These are phyloP conservation scores for Botryotinia globosa DNA, from an alignment of 2,329 filamentous ascomycete species.

Conservation along the genomic window DNA sequence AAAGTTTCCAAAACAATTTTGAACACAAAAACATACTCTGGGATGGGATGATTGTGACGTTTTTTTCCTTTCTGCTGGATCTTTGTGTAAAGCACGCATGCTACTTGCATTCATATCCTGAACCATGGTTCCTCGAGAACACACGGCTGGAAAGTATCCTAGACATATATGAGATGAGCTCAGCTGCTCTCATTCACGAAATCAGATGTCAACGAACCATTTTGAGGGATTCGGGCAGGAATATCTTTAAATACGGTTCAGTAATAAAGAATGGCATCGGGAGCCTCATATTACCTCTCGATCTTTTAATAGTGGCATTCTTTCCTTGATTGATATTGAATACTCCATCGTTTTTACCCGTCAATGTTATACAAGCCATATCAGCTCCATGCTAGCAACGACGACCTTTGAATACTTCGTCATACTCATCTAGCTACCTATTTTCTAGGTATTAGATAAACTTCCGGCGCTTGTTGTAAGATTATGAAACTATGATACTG, in stretches of 20 bases:
- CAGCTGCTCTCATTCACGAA: slow-evolving; percentile 7
- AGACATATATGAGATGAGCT: slow-evolving; percentile 15
- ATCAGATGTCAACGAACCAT: background rate
- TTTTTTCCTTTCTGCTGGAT: background rate
- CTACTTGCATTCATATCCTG: slow-evolving; percentile 2
- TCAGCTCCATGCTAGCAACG: background rate
- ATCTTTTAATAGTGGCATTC: background rate
- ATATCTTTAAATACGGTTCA: background rate
- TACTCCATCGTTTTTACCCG: background rate
- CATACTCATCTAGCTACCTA: background rate
- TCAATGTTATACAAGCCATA: slow-evolving; percentile 4
- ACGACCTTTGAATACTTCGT: background rate
- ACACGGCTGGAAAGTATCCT: slow-evolving; percentile 11
- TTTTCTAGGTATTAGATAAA: background rate
- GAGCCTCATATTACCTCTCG: background rate
- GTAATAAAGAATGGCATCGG: background rate
- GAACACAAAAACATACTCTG: background rate
- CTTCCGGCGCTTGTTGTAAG: background rate
- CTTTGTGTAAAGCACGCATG: background rate
- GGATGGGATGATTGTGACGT: background rate
- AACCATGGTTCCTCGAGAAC: background rate
- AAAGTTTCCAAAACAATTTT: slow-evolving; percentile 6
- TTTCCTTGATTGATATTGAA: background rate
- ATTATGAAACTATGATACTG: background rate
- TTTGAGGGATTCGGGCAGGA: background rate